phyloP scores from a whole-genome alignment of 768 basidiomycete genomes.

The Russula dissimulans region DNA sequence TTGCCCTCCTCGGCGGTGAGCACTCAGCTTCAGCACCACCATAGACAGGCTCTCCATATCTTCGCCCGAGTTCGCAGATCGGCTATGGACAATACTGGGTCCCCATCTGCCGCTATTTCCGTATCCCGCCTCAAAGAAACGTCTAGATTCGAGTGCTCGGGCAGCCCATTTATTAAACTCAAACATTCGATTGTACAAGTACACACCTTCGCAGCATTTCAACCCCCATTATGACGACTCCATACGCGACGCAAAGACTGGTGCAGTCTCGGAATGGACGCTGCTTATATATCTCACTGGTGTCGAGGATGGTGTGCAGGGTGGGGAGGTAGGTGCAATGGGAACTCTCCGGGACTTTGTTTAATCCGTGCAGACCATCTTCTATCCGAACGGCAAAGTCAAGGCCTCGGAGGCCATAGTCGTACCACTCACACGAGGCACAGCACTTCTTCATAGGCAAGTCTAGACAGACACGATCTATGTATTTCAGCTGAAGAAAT shows the following conservation, averaged over 20 bases:
- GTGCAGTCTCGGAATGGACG: constrained; percentile 69
- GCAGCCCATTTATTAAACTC: constrained; percentile 55
- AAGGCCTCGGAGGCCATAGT: constrained; percentile 40
- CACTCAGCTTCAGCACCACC: not conserved
- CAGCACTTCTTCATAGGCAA: constrained; percentile 57
- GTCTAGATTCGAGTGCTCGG: constrained; percentile 25
- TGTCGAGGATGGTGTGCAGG: constrained; percentile 60
- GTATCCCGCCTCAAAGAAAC: constrained; percentile 30
- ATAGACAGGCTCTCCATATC: constrained; percentile 55
- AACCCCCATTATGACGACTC: constrained; percentile 73
- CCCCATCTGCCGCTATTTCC: constrained; percentile 53
- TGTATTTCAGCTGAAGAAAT: not conserved
- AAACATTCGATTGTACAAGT: constrained; percentile 69
- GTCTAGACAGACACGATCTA: constrained; percentile 10
- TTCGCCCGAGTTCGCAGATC: constrained; percentile 48
- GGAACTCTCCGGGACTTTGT: not conserved
- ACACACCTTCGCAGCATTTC: constrained; percentile 54
- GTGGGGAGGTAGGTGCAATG: constrained; percentile 45
- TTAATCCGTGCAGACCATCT: constrained; percentile 44
- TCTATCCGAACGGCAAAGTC: constrained; percentile 50
- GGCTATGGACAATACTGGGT: constrained; percentile 38
- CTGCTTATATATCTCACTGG: constrained; percentile 67
- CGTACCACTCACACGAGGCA: constrained; percentile 49
- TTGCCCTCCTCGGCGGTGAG: not conserved
- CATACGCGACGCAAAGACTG: constrained; percentile 48